A percentile compares a stretch with the other conserved stretches of the same genome.
phyloP scores from a whole-genome alignment of 192 early-diverging fungal species.

The Funneliformis mosseae region DNA sequence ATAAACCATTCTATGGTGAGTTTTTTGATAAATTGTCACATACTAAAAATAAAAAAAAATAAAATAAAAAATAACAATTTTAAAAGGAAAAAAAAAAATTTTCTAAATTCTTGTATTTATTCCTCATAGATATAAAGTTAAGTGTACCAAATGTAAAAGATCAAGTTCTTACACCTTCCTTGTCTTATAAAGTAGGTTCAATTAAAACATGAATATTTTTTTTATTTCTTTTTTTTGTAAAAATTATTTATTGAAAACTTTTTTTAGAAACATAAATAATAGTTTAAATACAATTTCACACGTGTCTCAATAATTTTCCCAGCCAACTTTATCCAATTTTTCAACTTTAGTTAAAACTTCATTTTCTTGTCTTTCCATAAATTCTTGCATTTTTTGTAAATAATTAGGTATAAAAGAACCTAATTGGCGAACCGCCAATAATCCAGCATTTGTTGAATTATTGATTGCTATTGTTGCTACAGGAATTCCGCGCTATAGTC shows the following conservation, averaged over 20 bases:
- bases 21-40: background rate
- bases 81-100: too few relatives aligned
- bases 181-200: background rate
- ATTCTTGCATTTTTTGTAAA: conserved; percentile 75
- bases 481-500: conserved; percentile 88
- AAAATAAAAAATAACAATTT: too few relatives aligned
- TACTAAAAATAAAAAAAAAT: too few relatives aligned
- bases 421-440: conserved; percentile 91
- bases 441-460: conserved; percentile 95
- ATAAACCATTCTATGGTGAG: background rate
- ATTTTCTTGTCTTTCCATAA: conserved; percentile 78
- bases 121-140: background rate
- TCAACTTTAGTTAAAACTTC: conserved; percentile 90
- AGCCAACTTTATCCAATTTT: conserved; percentile 75
- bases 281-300: too few relatives aligned
- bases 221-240: too few relatives aligned
- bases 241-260: too few relatives aligned
- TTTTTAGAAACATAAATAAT: too few relatives aligned
- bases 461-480: conserved; percentile 99
- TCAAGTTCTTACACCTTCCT: background rate
- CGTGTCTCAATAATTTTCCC: conserved; percentile 71
- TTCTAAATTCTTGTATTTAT: background rate
- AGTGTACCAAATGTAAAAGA: background rate
- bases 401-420: conserved; percentile 78
- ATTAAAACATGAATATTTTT: background rate